A percentile compares a stretch with the other conserved stretches of the same genome.
Evolutionary conservation across 495 filamentous ascomycete species (phyloP).

Genomic region (Pyronema domesticum): DNA sequence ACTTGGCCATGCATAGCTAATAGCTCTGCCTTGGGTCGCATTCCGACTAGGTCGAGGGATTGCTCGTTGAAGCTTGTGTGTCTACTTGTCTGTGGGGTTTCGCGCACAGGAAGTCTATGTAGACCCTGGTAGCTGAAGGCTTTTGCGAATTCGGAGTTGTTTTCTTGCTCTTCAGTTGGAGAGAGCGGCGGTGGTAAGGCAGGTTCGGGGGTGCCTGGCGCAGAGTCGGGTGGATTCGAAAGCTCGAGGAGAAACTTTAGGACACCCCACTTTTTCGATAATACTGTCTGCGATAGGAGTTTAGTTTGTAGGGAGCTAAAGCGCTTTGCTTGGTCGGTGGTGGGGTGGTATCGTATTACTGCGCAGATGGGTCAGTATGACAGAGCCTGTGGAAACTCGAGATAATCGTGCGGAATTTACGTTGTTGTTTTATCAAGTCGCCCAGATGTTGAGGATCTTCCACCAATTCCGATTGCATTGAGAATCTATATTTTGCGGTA

Average conservation of each 20-base stretch:
- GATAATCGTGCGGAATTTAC: constrained; percentile 16
- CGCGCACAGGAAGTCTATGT: constrained; percentile 20
- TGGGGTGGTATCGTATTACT: constrained; percentile 52
- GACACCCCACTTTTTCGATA: constrained; percentile 92
- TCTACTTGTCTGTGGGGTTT: constrained; percentile 14
- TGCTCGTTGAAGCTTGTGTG: neutral
- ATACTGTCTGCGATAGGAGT: constrained; percentile 70
- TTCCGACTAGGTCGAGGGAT: constrained; percentile 2
- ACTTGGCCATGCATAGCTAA: constrained; percentile 12
- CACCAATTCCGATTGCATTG: constrained; percentile 23
- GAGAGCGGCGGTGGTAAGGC: constrained; percentile 5
- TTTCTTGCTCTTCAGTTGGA: neutral
- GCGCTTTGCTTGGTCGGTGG: constrained; percentile 66
- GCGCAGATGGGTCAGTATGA: neutral
- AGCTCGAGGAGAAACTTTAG: constrained; percentile 76
- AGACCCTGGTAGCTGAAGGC: constrained; percentile 23
- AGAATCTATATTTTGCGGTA: too few species aligned
- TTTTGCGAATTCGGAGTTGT: constrained; percentile 16
- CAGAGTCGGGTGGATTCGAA: constrained; percentile 36
- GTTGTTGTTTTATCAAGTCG: constrained; percentile 74
- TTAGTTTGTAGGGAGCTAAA: constrained; percentile 80
- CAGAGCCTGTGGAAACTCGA: neutral
- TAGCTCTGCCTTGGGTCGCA: constrained; percentile 22
- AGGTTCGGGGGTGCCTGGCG: constrained; percentile 12
- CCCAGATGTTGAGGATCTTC: constrained; percentile 73